phyloP scores from a whole-genome alignment of 352 stramenopile species.

The Pythium rishiriense region DNA sequence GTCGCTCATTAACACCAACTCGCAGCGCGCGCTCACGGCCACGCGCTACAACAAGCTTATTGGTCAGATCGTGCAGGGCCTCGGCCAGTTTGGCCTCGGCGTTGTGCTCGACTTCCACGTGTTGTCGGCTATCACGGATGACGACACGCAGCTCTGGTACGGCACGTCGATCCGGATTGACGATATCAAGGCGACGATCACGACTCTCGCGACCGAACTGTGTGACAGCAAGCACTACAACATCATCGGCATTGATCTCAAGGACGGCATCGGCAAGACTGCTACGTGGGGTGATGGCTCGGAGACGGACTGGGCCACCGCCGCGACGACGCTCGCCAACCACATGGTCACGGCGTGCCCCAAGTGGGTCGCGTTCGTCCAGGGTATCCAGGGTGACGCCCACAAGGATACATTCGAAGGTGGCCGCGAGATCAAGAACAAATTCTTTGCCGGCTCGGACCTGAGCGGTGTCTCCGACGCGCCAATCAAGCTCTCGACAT shows the following conservation, averaged over 20 bases:
- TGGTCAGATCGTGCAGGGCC: conserved; percentile 55
- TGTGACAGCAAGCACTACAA: conserved; percentile 86
- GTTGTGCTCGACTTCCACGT: conserved; percentile 84
- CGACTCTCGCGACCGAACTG: conserved; percentile 62
- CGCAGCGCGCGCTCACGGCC: conserved; percentile 66
- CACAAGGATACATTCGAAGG: conserved; percentile 68
- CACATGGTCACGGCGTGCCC: conserved; percentile 66
- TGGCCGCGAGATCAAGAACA: conserved; percentile 57
- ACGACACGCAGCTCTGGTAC: conserved; percentile 69
- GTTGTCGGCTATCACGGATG: conserved; percentile 43
- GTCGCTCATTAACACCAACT: conserved; percentile 84
- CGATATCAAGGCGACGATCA: conserved; percentile 82
- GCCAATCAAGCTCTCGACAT: conserved; percentile 58
- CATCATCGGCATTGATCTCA: conserved; percentile 84
- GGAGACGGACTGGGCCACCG: conserved; percentile 73
- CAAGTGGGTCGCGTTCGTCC: conserved; percentile 77
- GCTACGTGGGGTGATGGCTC: conserved; percentile 78
- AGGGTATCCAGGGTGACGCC: conserved; percentile 66
- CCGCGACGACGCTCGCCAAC: conserved; percentile 67
- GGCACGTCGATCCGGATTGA: conserved; percentile 67
- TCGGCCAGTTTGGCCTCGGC: conserved; percentile 75
- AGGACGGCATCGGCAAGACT: conserved; percentile 59
- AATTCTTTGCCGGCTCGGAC: conserved; percentile 68
- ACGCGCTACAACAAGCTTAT: conserved; percentile 74
- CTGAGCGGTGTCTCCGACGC: conserved; percentile 43